These are phyloP conservation scores for Secale cereale DNA, from an alignment of 176 grass and related monocot genomes.

Conservation along the genomic window DNA sequence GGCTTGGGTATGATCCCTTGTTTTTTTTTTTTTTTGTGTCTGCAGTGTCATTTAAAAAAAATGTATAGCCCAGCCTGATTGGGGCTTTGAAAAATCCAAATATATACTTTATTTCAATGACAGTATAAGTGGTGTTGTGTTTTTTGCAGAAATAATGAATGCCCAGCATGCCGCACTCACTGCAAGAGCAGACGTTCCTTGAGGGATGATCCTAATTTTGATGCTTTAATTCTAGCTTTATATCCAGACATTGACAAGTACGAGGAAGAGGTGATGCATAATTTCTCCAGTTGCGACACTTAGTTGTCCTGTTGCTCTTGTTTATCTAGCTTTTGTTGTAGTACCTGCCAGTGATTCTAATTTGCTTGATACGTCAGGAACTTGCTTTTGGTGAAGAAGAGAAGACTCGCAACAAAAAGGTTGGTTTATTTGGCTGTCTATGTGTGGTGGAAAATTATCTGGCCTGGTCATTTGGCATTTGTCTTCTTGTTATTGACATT, in stretches of 20 bases:
- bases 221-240: constrained; percentile 77
- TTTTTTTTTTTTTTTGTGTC: constrained; percentile 24
- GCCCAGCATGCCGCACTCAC: constrained; percentile 82
- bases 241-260: constrained; percentile 95
- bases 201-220: constrained; percentile 89
- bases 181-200: constrained; percentile 86
- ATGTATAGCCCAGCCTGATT: neutral
- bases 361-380: constrained; percentile 53
- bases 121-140: neutral
- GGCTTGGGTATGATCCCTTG: constrained; percentile 63
- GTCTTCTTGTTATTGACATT: constrained; percentile 27
- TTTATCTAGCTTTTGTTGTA: constrained; percentile 31
- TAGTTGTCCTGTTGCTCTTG: constrained; percentile 5
- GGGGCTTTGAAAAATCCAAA: neutral
- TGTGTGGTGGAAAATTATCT: constrained; percentile 2
- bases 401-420: constrained; percentile 72
- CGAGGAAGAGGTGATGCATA: constrained; percentile 73
- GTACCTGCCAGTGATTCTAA: constrained; percentile 16
- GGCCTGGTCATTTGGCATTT: neutral
- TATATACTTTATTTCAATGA: neutral
- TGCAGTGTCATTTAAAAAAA: constrained; percentile 7
- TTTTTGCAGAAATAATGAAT: constrained; percentile 80
- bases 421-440: constrained; percentile 31
- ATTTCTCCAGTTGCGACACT: constrained; percentile 8
- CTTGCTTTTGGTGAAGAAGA: constrained; percentile 79